Evolutionary conservation across 176 grass and related monocot species (phyloP).

Genomic region (Zoysia japonica): DNA sequence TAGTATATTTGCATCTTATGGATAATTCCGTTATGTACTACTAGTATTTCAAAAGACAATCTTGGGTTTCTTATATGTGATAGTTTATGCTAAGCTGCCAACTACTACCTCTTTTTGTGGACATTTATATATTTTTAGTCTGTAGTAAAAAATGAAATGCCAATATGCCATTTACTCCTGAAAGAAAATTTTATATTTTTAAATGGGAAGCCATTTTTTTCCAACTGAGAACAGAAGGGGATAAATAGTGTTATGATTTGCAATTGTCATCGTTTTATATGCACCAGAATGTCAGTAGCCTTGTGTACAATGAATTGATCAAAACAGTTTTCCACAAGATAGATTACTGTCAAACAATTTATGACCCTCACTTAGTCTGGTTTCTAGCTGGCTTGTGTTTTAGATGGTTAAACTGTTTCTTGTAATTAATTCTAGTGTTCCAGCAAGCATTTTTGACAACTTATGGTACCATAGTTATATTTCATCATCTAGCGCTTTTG

Average conservation of each 20-base stretch:
- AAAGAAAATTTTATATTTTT: too few species aligned
- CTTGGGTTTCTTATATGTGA: neutral
- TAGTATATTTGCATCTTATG: neutral
- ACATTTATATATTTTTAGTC: neutral
- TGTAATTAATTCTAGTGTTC: neutral
- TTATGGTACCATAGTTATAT: neutral
- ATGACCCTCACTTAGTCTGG: neutral
- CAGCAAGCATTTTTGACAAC: neutral
- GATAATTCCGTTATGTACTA: neutral
- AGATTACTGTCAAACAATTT: neutral
- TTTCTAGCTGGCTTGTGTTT: too few species aligned
- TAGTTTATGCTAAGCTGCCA: neutral
- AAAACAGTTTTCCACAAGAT: neutral
- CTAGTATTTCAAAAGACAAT: neutral
- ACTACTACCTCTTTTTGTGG: neutral
- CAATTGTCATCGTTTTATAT: neutral
- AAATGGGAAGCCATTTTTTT: too few species aligned
- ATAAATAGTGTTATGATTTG: neutral
- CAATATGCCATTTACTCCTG: too few species aligned
- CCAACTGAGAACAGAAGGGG: neutral
- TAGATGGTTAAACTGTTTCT: neutral
- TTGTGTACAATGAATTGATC: neutral
- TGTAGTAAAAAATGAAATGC: too few species aligned
- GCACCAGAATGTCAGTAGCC: neutral
- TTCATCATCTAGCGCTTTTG: neutral